Evolutionary conservation across 495 filamentous ascomycete genomes (phyloP), one percentile per base, ranked within the genome.

Genomic region (Lasiosphaeria ovina): DNA sequence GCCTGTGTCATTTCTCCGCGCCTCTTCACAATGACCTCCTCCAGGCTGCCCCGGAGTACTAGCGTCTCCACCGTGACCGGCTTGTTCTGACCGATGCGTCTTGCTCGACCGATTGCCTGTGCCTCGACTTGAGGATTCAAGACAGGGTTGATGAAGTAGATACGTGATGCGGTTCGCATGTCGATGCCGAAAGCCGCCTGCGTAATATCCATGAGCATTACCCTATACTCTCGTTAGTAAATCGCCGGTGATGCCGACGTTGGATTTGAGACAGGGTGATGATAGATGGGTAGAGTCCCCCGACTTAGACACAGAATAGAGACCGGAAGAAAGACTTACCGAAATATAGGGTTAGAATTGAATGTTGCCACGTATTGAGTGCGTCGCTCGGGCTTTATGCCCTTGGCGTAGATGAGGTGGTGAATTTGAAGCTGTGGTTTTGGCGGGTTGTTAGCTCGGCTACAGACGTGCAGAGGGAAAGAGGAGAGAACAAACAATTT

Each of bases 81-180:
- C 57, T 81, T 83, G 9, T 83, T 85, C 69, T 97, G 93, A 3
- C 91, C 90, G 62, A 98, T 96, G 34, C 93, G 81, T 62, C 96
- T 89, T 0, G 90, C 91, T 65, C 93, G 88, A 63, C 93, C 96
- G 63, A 97, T 89, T 3, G 93, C 93, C 70, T 98, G 93, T 3
- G 89, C 91, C 67, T 96, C 90, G 7, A 97, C 82, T 60, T 89
- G 87, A 0, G 91, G 90, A 53, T 90, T 89, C 74, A 94, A 87
- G 35, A 94, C 89, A 0, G 93, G 93, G 59, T 91, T 95, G 61
- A 96, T 80, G 65, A 98, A 96, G 76, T 89, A 95, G n/a, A 97
- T 87, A 0, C 93, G 80, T 0, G 87, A 92, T 4, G 94, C 93
- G 36, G 84, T 83, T 24, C 84, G 83, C 67, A 97, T 84, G 64